Percentiles rank a stretch among this genome's conserved stretches.
Evolutionary conservation across 139 green algal species (phyloP).

Genomic region (Auxenochlorella protothecoides): DNA sequence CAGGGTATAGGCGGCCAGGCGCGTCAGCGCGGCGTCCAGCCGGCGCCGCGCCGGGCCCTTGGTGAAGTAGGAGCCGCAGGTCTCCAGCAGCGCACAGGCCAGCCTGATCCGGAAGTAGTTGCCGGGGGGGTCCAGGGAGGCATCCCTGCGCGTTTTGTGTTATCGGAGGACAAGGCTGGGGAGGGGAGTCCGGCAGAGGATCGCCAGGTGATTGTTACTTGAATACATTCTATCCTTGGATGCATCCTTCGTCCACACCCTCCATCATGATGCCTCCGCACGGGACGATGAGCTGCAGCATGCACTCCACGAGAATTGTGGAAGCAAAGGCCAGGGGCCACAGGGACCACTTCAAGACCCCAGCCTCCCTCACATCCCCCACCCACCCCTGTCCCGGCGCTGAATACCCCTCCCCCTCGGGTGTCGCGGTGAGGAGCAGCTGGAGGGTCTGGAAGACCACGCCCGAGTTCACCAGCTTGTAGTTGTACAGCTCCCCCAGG

Average conservation of each 20-base stretch:
- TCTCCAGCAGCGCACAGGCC: constrained; percentile 66
- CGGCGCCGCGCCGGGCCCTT: constrained; percentile 43
- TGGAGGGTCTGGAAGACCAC: constrained; percentile 83
- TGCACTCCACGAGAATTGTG: no score
- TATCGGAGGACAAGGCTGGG: no score
- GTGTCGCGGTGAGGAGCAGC: constrained; percentile 59
- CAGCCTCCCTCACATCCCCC: background rate
- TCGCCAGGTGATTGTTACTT: no score
- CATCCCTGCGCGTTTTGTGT: background rate
- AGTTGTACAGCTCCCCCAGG: constrained; percentile 91
- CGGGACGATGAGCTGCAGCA: no score
- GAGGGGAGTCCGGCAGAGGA: no score
- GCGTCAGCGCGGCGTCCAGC: constrained; percentile 83
- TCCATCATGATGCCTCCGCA: no score
- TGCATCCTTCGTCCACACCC: no score
- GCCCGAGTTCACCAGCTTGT: constrained; percentile 52
- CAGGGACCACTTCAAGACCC: background rate
- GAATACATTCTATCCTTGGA: no score
- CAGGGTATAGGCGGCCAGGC: constrained; percentile 82
- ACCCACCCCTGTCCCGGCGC: background rate
- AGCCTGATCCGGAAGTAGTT: constrained; percentile 59
- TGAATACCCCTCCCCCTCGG: constrained; percentile 13
- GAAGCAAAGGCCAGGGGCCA: constrained; percentile 1
- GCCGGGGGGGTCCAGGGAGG: constrained; percentile 36
- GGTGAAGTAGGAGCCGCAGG: constrained; percentile 79